These are phyloP conservation scores for Begonia loranthoides DNA, from an alignment of 306 rosid genomes.

Conservation along the genomic window DNA sequence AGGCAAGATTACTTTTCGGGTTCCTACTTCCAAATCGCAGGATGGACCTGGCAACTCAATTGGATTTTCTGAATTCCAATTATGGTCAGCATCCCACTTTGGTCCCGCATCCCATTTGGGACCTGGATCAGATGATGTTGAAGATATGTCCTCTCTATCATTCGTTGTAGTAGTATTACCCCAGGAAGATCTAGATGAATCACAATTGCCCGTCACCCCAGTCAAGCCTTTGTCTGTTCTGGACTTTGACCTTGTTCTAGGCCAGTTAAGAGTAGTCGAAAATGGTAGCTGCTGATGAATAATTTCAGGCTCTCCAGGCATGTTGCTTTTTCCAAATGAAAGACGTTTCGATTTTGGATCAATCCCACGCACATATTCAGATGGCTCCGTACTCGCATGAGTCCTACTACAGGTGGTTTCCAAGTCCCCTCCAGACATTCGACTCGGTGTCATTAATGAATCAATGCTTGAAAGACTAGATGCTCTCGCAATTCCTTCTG, in stretches of 20 bases:
- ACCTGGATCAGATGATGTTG: constrained; percentile 96
- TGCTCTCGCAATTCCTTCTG: constrained; percentile 87
- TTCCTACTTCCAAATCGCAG: constrained; percentile 44
- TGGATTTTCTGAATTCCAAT: constrained; percentile 84
- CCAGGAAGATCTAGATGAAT: constrained; percentile 71
- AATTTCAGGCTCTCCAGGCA: constrained; percentile 82
- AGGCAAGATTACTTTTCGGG: constrained; percentile 41
- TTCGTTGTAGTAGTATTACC: constrained; percentile 39
- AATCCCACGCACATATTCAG: constrained; percentile 87
- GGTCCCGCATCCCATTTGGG: constrained; percentile 99
- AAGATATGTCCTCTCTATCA: constrained; percentile 93
- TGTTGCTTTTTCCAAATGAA: constrained; percentile 70
- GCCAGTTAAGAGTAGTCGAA: constrained; percentile 69
- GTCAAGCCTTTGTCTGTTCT: constrained; percentile 87
- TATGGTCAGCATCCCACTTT: constrained; percentile 80
- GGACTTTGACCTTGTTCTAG: constrained; percentile 90
- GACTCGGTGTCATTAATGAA: constrained; percentile 93
- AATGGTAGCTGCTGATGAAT: constrained; percentile 83
- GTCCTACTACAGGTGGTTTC: constrained; percentile 56
- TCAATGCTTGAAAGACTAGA: constrained; percentile 98
- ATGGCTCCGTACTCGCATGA: constrained; percentile 89
- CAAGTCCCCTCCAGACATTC: constrained; percentile 76
- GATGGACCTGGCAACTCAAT: constrained; percentile 84
- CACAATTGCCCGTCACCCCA: constrained; percentile 72
- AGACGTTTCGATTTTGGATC: constrained; percentile 88